phyloP scores from a whole-genome alignment of 2,329 filamentous ascomycete genomes.

The Annulohypoxylon truncatum region DNA sequence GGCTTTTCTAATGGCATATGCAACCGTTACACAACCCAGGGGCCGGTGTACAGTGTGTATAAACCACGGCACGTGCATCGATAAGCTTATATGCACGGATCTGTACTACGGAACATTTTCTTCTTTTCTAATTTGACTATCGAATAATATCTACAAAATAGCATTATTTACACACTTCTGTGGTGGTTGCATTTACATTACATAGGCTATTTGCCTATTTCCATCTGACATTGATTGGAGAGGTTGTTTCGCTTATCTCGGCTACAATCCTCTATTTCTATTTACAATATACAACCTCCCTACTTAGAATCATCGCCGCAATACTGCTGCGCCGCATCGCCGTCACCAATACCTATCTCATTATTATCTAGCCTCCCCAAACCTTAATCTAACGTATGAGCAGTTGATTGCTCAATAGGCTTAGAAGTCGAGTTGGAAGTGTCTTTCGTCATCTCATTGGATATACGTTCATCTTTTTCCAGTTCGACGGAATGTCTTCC shows the following conservation, averaged over 20 bases:
- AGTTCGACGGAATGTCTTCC: not conserved
- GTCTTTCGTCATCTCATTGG: constrained; percentile 2
- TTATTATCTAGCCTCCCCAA: not conserved
- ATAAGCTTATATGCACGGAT: not conserved
- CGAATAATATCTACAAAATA: not conserved
- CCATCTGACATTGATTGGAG: not conserved
- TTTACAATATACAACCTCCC: not conserved
- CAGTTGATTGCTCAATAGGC: constrained; percentile 2
- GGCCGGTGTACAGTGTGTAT: not conserved
- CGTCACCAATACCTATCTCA: not conserved
- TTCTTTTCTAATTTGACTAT: not conserved
- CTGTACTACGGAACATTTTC: not conserved
- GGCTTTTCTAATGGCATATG: no score
- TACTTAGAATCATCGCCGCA: not conserved
- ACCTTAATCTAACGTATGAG: not conserved
- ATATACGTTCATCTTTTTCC: constrained; percentile 20
- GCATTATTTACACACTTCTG: not conserved
- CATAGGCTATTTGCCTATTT: not conserved
- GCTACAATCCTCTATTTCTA: not conserved
- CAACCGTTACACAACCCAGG: not conserved
- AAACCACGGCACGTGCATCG: not conserved
- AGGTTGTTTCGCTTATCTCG: not conserved
- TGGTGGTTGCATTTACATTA: not conserved
- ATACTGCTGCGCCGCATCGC: constrained; percentile 12
- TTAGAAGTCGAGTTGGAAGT: constrained; percentile 7